phyloP scores from a whole-genome alignment of 495 filamentous ascomycete species.

The Neurospora africana region DNA sequence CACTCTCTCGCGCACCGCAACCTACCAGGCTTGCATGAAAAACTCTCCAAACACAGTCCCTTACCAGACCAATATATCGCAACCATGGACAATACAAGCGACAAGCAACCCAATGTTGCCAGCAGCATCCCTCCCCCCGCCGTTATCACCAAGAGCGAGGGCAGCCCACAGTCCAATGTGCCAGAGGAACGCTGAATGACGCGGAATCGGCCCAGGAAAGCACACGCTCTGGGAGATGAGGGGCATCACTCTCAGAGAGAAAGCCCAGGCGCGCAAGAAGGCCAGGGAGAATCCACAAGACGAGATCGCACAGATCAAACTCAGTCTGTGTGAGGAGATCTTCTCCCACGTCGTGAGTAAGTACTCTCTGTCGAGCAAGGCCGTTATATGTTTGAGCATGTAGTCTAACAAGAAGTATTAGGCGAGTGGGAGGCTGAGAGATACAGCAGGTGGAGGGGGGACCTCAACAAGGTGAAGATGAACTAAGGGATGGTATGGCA shows the following conservation, averaged over 20 bases:
- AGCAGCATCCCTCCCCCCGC: not conserved
- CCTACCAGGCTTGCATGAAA: not conserved
- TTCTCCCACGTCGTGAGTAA: not conserved
- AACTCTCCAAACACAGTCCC: not conserved
- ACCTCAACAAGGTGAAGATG: not conserved
- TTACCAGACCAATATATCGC: not conserved
- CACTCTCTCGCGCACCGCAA: not conserved
- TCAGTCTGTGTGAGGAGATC: not conserved
- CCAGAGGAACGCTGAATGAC: not conserved
- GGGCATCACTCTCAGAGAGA: not conserved
- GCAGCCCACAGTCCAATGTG: not conserved
- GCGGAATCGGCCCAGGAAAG: not conserved
- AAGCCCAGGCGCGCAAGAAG: not conserved
- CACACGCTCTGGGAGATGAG: not conserved
- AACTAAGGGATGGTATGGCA: not conserved
- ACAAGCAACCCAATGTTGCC: not conserved
- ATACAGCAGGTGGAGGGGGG: not conserved
- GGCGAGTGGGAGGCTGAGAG: not conserved
- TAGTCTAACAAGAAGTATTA: not conserved
- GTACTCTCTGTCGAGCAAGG: not conserved
- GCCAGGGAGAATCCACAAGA: not conserved
- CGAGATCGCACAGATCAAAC: not conserved
- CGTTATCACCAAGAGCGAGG: not conserved
- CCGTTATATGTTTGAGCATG: not conserved
- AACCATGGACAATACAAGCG: not conserved